Evolutionary conservation across 768 basidiomycete genomes (phyloP).

Genomic region (Lactarius evosmus): DNA sequence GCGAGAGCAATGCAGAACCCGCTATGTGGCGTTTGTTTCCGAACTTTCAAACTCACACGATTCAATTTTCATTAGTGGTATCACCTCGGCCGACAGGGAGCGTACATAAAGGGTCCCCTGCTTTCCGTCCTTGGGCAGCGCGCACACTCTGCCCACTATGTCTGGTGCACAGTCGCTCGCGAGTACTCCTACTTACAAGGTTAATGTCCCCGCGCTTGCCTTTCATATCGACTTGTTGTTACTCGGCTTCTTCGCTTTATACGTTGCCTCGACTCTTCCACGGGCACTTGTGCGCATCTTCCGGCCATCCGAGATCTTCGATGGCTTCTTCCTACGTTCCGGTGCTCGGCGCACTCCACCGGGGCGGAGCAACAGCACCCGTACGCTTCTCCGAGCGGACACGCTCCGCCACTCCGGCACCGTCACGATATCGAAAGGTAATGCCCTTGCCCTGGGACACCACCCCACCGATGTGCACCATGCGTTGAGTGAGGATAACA

Average conservation of each 20-base stretch:
- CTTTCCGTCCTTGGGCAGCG: not conserved
- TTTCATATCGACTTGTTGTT: conserved; percentile 22
- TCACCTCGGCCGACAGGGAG: not conserved
- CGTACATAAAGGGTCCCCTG: no score
- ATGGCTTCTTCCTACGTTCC: conserved; percentile 20
- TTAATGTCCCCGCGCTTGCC: conserved; percentile 7
- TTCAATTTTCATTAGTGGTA: not conserved
- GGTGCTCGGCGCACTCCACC: not conserved
- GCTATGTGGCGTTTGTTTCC: not conserved
- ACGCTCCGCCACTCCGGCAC: conserved; percentile 17
- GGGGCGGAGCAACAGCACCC: conserved; percentile 23
- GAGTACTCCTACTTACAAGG: not conserved
- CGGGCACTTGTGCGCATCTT: conserved; percentile 21
- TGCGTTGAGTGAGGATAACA: not conserved
- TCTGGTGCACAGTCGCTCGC: not conserved
- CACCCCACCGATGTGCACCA: not conserved
- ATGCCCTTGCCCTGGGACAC: not conserved
- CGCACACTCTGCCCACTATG: conserved; percentile 2
- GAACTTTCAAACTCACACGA: not conserved
- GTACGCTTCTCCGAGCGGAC: conserved; percentile 15
- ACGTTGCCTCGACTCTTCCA: conserved; percentile 22
- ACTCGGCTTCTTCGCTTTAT: conserved; percentile 19
- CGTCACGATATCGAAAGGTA: conserved; percentile 8
- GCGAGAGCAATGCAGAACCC: not conserved
- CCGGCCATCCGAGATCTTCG: conserved; percentile 20